Conservation (phyloP, 1,284 basidiomycete genomes). For the Fistulina hepatica region DNA sequence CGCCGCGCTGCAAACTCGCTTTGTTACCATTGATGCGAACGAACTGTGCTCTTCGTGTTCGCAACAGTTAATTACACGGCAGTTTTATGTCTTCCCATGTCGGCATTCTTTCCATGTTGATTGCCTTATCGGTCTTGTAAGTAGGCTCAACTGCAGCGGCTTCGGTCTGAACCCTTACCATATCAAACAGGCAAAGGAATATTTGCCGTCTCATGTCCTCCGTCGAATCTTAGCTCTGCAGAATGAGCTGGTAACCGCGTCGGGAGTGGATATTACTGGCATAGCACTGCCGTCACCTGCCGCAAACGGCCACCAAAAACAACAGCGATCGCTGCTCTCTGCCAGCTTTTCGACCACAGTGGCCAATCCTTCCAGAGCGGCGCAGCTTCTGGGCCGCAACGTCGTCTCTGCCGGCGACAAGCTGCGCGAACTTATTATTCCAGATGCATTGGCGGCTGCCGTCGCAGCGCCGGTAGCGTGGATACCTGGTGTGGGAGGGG, state of each 20-base stretch:
- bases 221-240: constrained; percentile 80
- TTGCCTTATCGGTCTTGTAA: constrained; percentile 82
- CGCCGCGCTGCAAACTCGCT: constrained; percentile 75
- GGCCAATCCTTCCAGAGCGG: constrained; percentile 40
- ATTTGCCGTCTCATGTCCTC: constrained; percentile 69
- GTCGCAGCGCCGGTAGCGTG: constrained; percentile 54
- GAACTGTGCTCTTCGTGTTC: constrained; percentile 83
- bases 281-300: too few species aligned
- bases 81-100: constrained; percentile 98
- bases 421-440: constrained; percentile 82
- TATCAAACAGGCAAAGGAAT: constrained; percentile 70
- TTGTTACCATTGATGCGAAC: constrained; percentile 82
- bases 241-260: constrained; percentile 62
- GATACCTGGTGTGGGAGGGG: constrained; percentile 52
- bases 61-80: constrained; percentile 67
- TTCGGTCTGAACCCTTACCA: constrained; percentile 8
- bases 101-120: constrained; percentile 94
- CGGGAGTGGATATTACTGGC: too few species aligned
- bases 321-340: constrained; percentile 61
- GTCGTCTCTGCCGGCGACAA: constrained; percentile 82
- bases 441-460: constrained; percentile 75
- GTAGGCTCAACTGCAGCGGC: constrained; percentile 28
- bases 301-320: constrained; percentile 28
- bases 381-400: constrained; percentile 64
- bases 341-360: constrained; percentile 49